Base-by-base conservation (phyloP, 352 stramenopile species). In the Globisporangium takayamanum region DNA sequence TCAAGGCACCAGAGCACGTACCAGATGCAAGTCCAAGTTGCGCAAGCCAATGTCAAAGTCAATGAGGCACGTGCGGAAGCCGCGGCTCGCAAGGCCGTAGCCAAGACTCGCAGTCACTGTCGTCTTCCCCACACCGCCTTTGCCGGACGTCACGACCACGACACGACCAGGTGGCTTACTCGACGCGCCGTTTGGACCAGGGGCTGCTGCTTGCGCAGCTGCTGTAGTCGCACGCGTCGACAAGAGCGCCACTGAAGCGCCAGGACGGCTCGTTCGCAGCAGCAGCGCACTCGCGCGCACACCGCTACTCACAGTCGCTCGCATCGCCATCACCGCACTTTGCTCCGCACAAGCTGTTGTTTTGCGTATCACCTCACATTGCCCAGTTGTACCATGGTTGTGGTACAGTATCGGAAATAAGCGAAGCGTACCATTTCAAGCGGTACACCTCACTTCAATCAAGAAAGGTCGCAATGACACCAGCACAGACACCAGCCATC, bases 21-120 rank as follows among this genome's bases (percentile, higher is more conserved):
- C 76, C 60, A 98, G 69, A 73, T 98, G 89, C 59, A 98, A 76
- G 59, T 98, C 89, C 33, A 98, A 57, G 66, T 98, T 98, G 42
- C 91, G 86, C 51, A 98, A 62, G 0, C 91, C 91, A 66, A 98
- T 97, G 73, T 98, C 89, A 72, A 98, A 98, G 70, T 98, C 91
- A 62, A 98, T 95, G 6, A 98, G 79, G 57, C 88, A 97, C 53
- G 87, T 96, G 59, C 80, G 78, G 57, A 88, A 87, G 30, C 90
- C 90, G n/a, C 73, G 82, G 57, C 82, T 69, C 25, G 87, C 87
- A 51, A 96, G 70, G 1, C 87, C 87, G 73, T 91, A 94, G 55
- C 84, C 85, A 41, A 96, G 73, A 41, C 83, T 94, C 22, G 91
- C 91, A 12, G 89, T 94, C 15, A 89, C 87, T 3, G 89, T 97